phyloP scores from a whole-genome alignment of 2,329 filamentous ascomycete genomes.

The Talaromyces sp. region DNA sequence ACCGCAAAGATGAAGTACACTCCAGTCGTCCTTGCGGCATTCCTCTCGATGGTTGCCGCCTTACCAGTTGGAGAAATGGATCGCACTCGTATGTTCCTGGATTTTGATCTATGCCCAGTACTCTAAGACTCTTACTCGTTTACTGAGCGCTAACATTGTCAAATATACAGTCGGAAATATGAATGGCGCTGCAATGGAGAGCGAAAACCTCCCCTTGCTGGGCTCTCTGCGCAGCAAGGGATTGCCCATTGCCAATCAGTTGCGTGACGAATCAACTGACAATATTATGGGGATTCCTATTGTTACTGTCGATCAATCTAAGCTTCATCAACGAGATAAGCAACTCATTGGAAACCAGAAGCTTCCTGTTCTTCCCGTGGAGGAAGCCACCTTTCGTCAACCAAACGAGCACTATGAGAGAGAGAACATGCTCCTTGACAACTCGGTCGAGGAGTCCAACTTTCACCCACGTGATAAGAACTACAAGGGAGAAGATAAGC shows the following conservation, averaged over 20 bases:
- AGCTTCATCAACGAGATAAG: neutral
- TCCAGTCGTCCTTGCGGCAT: neutral
- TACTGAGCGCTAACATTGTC: neutral
- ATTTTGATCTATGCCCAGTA: neutral
- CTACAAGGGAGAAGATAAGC: neutral
- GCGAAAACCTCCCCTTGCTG: neutral
- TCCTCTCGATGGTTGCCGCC: neutral
- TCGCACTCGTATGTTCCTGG: neutral
- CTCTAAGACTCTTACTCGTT: neutral
- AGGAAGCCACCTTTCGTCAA: neutral
- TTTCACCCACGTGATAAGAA: neutral
- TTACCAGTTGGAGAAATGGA: neutral
- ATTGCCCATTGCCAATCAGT: neutral
- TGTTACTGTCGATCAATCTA: neutral
- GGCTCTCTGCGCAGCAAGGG: neutral
- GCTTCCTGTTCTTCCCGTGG: neutral
- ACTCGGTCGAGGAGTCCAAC: neutral
- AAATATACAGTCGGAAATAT: neutral
- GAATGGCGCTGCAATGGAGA: neutral
- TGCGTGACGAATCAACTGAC: neutral
- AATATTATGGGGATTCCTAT: neutral
- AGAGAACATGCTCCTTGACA: neutral
- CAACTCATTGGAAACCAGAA: neutral
- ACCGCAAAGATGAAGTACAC: slow-evolving; percentile 37
- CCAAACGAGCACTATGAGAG: neutral